Evolutionary conservation across 2,329 filamentous ascomycete genomes (phyloP).

Genomic region (Aspergillus jensenii): DNA sequence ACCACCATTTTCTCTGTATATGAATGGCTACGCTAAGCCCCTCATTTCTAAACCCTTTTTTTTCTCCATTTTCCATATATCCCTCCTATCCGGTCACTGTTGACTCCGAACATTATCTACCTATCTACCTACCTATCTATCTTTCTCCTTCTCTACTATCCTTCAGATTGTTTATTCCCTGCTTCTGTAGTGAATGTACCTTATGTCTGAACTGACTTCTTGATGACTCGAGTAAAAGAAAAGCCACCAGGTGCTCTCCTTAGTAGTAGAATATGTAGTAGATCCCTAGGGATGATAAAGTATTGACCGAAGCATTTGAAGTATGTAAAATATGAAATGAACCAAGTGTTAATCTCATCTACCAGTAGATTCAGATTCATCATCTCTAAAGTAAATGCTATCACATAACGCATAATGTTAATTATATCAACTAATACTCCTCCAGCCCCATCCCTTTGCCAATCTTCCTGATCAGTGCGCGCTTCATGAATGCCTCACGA

Average conservation of each 20-base stretch:
- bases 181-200: not conserved
- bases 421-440: not conserved
- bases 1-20: slow-evolving; percentile 26
- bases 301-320: too few relatives aligned
- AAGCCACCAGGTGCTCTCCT: not conserved
- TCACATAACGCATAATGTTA: not conserved
- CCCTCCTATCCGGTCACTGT: not conserved
- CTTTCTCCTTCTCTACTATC: not conserved
- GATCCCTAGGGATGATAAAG: too few relatives aligned
- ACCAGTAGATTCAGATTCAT: not conserved
- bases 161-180: not conserved
- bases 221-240: not conserved
- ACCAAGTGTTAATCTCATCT: not conserved
- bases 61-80: not conserved
- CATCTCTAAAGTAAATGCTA: too few relatives aligned
- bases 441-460: slow-evolving; percentile 47
- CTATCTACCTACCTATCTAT: not conserved
- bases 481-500: slow-evolving; percentile 49
- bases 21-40: slow-evolving; percentile 14
- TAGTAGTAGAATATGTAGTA: too few relatives aligned
- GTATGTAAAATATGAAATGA: too few relatives aligned
- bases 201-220: not conserved
- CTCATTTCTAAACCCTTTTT: not conserved
- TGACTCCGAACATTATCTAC: not conserved
- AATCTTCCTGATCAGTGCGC: slow-evolving; percentile 47